Conservation (phyloP, 1,284 basidiomycete genomes). For the Rhizoctonia solani region DNA sequence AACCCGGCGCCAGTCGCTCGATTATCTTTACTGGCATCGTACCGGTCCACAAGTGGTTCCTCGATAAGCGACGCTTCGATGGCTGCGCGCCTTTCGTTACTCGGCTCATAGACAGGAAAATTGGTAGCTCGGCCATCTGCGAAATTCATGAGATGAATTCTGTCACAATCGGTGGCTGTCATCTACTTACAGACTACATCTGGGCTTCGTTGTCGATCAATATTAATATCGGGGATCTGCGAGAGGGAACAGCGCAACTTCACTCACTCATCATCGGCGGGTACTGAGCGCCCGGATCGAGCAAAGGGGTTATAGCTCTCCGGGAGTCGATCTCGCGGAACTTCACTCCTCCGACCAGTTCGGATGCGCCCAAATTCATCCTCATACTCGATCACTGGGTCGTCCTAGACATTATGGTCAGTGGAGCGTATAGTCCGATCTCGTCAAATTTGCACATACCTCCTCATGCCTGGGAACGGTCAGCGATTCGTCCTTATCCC, state of each 20-base stretch:
- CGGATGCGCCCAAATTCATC: conserved; percentile 84
- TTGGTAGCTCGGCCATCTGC: conserved; percentile 66
- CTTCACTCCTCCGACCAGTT: conserved; percentile 69
- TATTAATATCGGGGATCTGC: conserved; percentile 34
- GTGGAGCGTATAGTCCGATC: background rate
- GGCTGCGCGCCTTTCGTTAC: conserved; percentile 73
- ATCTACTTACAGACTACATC: conserved; percentile 19
- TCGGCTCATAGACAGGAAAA: conserved; percentile 86
- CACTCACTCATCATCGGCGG: conserved; percentile 59
- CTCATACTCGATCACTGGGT: conserved; percentile 80
- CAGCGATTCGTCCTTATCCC: conserved; percentile 73
- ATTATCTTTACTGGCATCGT: conserved; percentile 79
- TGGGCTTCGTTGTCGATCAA: too few species aligned
- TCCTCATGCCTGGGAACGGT: conserved; percentile 56
- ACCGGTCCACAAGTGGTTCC: conserved; percentile 73
- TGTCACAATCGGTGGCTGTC: background rate
- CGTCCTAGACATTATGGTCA: conserved; percentile 48
- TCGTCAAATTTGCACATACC: conserved; percentile 46
- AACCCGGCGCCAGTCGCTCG: conserved; percentile 88
- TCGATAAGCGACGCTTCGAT: conserved; percentile 78
- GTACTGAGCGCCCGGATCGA: conserved; percentile 43
- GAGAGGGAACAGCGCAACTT: background rate
- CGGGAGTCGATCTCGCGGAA: conserved; percentile 64
- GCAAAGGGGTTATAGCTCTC: conserved; percentile 42
- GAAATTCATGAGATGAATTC: conserved; percentile 12